These are phyloP conservation scores for Aphanocladium album DNA, from an alignment of 2,329 filamentous ascomycete species.

Conservation along the genomic window DNA sequence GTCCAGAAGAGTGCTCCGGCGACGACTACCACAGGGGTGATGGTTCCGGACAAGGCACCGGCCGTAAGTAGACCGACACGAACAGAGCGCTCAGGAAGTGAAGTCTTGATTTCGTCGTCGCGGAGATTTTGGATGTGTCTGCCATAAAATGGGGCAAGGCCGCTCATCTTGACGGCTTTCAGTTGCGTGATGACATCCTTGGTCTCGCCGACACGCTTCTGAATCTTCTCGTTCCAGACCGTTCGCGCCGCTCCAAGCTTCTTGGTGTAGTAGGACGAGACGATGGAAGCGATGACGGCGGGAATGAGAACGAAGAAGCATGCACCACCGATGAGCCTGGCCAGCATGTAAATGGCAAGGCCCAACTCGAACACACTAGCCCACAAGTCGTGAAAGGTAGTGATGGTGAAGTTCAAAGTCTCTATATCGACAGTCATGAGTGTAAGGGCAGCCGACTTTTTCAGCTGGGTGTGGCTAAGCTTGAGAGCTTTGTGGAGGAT, in stretches of 20 bases:
- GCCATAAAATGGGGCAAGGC: slow-evolving; percentile 19
- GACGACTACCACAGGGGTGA: slow-evolving; percentile 10
- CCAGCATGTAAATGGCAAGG: slow-evolving; percentile 9
- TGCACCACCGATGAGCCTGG: slow-evolving; percentile 7
- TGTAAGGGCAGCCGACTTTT: slow-evolving; percentile 10
- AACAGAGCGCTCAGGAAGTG: not conserved
- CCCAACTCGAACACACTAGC: slow-evolving; percentile 3
- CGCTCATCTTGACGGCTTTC: slow-evolving; percentile 33
- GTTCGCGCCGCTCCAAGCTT: not conserved
- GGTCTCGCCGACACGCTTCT: slow-evolving; percentile 7
- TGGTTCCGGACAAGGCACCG: not conserved
- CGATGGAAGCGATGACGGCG: not conserved
- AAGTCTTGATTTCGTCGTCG: slow-evolving; percentile 15
- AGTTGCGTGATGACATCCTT: slow-evolving; percentile 25
- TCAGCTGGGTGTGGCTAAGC: slow-evolving; percentile 4
- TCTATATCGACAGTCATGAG: slow-evolving; percentile 12
- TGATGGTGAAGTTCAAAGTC: slow-evolving; percentile 3
- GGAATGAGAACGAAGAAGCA: slow-evolving; percentile 7
- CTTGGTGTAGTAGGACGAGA: slow-evolving; percentile 8
- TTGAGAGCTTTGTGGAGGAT: slow-evolving; percentile 11
- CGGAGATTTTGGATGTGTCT: slow-evolving; percentile 14
- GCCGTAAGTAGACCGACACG: slow-evolving; percentile 2
- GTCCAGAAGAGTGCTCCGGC: slow-evolving; percentile 12
- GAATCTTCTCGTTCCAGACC: slow-evolving; percentile 11
- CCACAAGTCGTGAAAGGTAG: slow-evolving; percentile 10